Evolutionary conservation across 805 yeast species (phyloP).

Genomic region (Schizosaccharomyces lindneri): DNA sequence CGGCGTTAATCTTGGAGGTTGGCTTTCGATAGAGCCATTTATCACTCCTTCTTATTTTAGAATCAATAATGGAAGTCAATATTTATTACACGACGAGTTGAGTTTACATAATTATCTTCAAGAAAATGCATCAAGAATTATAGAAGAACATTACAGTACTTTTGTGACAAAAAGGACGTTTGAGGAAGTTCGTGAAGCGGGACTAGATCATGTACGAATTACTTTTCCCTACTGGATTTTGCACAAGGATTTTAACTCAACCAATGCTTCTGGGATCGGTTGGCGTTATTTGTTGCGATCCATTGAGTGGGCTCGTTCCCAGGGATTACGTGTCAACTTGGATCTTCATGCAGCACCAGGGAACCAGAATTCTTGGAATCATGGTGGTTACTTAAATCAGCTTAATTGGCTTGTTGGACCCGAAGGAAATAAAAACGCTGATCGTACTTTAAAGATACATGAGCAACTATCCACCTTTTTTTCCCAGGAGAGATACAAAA

Average conservation of each 20-base stretch:
- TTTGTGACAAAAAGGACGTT: constrained; percentile 61
- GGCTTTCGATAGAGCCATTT: constrained; percentile 68
- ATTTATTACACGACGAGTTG: constrained; percentile 45
- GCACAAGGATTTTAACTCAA: constrained; percentile 28
- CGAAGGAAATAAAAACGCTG: constrained; percentile 19
- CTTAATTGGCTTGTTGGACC: constrained; percentile 20
- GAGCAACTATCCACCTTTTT: constrained; percentile 34
- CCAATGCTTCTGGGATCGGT: constrained; percentile 29
- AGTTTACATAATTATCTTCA: constrained; percentile 26
- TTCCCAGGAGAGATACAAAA: constrained; percentile 32
- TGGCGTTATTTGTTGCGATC: constrained; percentile 35
- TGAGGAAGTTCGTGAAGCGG: constrained; percentile 27
- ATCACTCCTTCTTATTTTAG: constrained; percentile 59
- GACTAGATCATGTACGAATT: constrained; percentile 65
- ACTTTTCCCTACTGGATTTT: constrained; percentile 96
- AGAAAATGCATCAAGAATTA: constrained; percentile 23
- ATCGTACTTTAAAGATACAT: constrained; percentile 27
- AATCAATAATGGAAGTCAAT: constrained; percentile 11
- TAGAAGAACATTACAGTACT: constrained; percentile 51
- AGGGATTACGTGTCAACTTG: constrained; percentile 42
- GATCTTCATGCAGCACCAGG: constrained; percentile 70
- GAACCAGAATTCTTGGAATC: constrained; percentile 69
- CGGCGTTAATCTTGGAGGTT: constrained; percentile 72
- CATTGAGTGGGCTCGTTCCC: constrained; percentile 36
- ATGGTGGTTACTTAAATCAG: constrained; percentile 38